A percentile compares a stretch with the other conserved stretches of the same genome.
These are phyloP conservation scores for Neofusicoccum kwambonambiense DNA, from an alignment of 2,329 filamentous ascomycete genomes.

Conservation along the genomic window DNA sequence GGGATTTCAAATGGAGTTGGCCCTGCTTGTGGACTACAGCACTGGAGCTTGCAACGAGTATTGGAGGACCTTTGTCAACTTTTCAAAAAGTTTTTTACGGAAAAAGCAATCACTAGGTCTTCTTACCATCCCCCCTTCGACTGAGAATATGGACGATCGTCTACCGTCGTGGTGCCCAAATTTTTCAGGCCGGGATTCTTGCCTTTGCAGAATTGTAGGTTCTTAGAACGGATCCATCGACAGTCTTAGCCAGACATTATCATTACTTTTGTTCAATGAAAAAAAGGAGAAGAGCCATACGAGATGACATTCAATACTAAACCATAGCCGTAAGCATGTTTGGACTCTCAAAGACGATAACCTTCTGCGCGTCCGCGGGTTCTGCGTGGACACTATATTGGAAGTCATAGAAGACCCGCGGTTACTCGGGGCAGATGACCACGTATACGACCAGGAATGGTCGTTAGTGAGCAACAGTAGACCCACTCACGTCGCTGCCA, in stretches of 20 bases:
- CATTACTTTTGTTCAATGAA: neutral
- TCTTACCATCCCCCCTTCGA: neutral
- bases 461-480: neutral
- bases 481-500: neutral
- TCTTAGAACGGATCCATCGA: neutral
- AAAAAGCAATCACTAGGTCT: fast-evolving
- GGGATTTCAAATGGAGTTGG: neutral
- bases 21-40: neutral
- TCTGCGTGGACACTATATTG: neutral
- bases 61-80: neutral
- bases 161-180: neutral
- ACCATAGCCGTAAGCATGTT: fast-evolving
- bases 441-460: fast-evolving
- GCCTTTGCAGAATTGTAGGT: fast-evolving
- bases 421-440: neutral
- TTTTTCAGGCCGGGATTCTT: neutral
- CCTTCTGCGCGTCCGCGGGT: neutral
- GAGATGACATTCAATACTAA: fast-evolving
- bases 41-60: neutral
- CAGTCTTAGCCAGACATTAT: fast-evolving
- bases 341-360: neutral
- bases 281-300: neutral
- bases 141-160: neutral
- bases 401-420: neutral
- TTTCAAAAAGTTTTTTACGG: neutral